Evolutionary conservation across 2,329 filamentous ascomycete species (phyloP), one percentile per base, ranked within the genome.

Genomic region (Cadophora malorum): DNA sequence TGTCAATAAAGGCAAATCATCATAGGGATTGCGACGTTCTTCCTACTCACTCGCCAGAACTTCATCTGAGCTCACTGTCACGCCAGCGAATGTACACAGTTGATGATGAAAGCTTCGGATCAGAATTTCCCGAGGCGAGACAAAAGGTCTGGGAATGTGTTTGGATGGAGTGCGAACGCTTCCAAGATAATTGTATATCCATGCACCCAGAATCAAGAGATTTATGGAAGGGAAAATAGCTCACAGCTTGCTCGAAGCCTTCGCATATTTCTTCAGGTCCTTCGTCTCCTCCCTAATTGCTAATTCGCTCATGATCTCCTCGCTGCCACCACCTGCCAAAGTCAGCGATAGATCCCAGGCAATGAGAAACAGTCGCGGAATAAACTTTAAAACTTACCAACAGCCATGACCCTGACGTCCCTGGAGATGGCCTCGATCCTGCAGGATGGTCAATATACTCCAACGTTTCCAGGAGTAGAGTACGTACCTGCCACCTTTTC

Each of bases 341-440:
- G 31, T 71, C 25, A 73, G 64, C 9, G 21, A n/a, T 33, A 6
- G 12, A 25, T 52, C 21, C 35, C 12, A 50, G 45, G 53, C 12
- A 25, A 16, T 14, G n/a, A 8, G 3, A 5, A 31, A 49, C 41
- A 45, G 14, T n/a, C 59, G 47, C 50, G 33, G 33, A n/a, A n/a
- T n/a, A n/a, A n/a, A n/a, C n/a, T n/a, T 19, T 19, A 38, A 25
- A n/a, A 72, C 76, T 71, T 59, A 77, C 76, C 76, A 64, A 78
- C 75, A 35, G 75, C 79, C 77, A 80, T 79, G 69, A 86, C 83
- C 55, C 84, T 79, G 45, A 83, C 78, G 77, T 86, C 84, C 35
- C 84, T 79, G 65, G 81, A 83, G 63, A 86, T 85, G 70, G 85
- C 83, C 74, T 86, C 84, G 50, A 86, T 81, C 1, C 80, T 79